Conservation (phyloP, 108 stramenopile genomes). For the Cyclotella kingstonii region DNA sequence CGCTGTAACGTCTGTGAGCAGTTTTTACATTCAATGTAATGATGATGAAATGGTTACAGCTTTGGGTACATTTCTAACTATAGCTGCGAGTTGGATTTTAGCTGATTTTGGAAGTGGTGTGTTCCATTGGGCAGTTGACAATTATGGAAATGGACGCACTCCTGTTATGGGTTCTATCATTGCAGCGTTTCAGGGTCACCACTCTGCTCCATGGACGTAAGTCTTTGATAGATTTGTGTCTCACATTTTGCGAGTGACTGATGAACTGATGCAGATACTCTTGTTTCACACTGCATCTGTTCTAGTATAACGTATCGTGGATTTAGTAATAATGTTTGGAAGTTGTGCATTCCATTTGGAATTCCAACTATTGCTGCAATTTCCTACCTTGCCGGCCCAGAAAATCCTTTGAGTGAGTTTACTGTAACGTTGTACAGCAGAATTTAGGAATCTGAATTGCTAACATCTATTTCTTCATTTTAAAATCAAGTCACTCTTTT, state of each 20-base stretch:
- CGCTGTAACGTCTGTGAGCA: constrained; percentile 32
- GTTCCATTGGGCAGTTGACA: constrained; percentile 94
- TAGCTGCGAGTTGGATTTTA: constrained; percentile 55
- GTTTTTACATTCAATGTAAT: constrained; percentile 31
- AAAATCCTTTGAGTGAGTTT: constrained; percentile 40
- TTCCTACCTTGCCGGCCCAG: constrained; percentile 40
- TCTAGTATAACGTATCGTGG: constrained; percentile 90
- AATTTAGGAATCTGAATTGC: too few relatives aligned
- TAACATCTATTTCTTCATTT: not conserved
- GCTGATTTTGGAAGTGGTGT: constrained; percentile 89
- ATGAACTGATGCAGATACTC: too few relatives aligned
- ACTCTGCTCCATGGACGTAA: constrained; percentile 93
- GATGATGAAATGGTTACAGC: constrained; percentile 40
- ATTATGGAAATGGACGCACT: constrained; percentile 89
- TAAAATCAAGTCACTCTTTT: constrained; percentile 54
- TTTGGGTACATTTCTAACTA: constrained; percentile 28
- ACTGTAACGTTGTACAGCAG: not conserved
- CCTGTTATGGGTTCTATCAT: constrained; percentile 92
- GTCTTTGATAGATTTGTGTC: too few relatives aligned
- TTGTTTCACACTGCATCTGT: too few relatives aligned
- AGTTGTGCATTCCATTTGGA: constrained; percentile 83
- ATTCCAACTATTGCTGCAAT: constrained; percentile 61
- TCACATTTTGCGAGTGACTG: too few relatives aligned
- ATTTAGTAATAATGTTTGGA: constrained; percentile 93
- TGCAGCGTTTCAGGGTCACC: constrained; percentile 95